Conservation (phyloP, 1,284 basidiomycete genomes). For the Leccinum fallax region DNA sequence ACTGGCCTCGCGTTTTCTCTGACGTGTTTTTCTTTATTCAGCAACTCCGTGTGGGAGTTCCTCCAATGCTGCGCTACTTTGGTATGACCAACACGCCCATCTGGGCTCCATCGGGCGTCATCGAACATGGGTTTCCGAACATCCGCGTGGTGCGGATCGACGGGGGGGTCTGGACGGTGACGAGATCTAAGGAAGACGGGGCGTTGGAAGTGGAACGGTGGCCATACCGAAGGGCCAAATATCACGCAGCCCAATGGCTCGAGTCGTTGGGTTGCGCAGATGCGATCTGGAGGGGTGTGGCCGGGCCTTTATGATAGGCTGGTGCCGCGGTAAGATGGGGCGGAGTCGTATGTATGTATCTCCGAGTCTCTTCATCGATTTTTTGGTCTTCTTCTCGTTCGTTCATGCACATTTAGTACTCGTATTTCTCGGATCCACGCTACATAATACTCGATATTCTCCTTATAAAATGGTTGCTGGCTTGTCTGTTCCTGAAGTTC, state of each 20-base stretch:
- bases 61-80: slow-evolving; percentile 54
- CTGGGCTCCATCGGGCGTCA: slow-evolving; percentile 45
- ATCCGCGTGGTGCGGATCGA: slow-evolving; percentile 57
- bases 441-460: not conserved
- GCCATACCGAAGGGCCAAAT: slow-evolving; percentile 52
- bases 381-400: not conserved
- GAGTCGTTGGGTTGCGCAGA: slow-evolving; percentile 61
- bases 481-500: not conserved
- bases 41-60: slow-evolving; percentile 64
- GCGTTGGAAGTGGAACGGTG: slow-evolving; percentile 52
- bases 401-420: not conserved
- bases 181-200: slow-evolving; percentile 24
- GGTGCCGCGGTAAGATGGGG: not conserved
- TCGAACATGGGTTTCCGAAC: slow-evolving; percentile 62
- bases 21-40: slow-evolving; percentile 28
- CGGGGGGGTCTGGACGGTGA: slow-evolving; percentile 57
- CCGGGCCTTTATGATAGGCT: not conserved
- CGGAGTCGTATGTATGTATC: not conserved
- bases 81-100: slow-evolving; percentile 51
- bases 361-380: not conserved
- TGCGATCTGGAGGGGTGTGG: slow-evolving; percentile 38
- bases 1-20: not conserved
- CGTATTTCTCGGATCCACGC: not conserved
- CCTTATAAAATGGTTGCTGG: not conserved
- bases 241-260: slow-evolving; percentile 60